Evolutionary conservation across 768 basidiomycete species (phyloP).

Genomic region (Xerocomellus chrysenteron): DNA sequence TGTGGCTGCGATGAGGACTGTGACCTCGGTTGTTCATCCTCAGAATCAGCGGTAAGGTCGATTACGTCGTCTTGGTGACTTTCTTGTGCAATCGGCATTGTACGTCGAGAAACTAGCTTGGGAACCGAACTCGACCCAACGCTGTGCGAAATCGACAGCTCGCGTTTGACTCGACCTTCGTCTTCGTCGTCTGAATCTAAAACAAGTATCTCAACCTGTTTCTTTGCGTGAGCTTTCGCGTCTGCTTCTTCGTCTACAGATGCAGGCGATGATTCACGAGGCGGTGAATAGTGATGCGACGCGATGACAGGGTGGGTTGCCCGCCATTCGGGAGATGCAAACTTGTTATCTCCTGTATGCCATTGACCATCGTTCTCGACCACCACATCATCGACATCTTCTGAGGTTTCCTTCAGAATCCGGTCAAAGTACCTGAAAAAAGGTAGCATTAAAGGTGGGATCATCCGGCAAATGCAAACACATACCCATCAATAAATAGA

Average conservation of each 20-base stretch:
- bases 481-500: conserved; percentile 89
- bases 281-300: conserved; percentile 27
- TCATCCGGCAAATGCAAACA: not conserved
- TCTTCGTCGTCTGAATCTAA: conserved; percentile 77
- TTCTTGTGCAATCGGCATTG: conserved; percentile 24
- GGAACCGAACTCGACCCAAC: conserved; percentile 39
- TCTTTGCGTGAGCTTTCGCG: conserved; percentile 44
- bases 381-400: conserved; percentile 86
- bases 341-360: conserved; percentile 90
- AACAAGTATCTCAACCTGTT: conserved; percentile 60
- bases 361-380: conserved; percentile 95
- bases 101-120: conserved; percentile 23
- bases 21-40: conserved; percentile 58
- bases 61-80: conserved; percentile 58
- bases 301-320: conserved; percentile 44
- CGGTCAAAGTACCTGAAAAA: conserved; percentile 78
- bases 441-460: not conserved
- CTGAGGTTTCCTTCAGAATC: conserved; percentile 75
- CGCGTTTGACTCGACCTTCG: conserved; percentile 71
- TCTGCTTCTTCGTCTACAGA: conserved; percentile 31
- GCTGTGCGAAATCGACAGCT: conserved; percentile 65
- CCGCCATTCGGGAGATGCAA: conserved; percentile 73
- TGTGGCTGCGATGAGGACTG: conserved; percentile 29
- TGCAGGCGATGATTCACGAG: conserved; percentile 26
- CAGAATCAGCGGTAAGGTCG: conserved; percentile 80